These are phyloP conservation scores for Colletotrichum sp. DNA, from an alignment of 2,329 filamentous ascomycete genomes.

Conservation along the genomic window DNA sequence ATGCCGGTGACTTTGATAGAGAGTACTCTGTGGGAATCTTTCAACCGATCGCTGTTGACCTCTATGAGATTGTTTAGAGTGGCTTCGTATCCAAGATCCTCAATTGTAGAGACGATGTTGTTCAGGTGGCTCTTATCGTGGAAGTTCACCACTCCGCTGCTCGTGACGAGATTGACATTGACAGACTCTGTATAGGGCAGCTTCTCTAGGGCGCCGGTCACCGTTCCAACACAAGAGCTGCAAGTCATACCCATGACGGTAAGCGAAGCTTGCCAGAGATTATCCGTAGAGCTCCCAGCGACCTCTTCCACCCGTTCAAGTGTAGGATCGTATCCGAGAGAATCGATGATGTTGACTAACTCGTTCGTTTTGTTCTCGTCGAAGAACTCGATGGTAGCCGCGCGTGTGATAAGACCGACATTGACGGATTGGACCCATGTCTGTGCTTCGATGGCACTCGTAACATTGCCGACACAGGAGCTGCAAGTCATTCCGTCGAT, in stretches of 20 bases:
- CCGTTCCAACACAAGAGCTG: slow-evolving; percentile 68
- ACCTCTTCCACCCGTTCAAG: slow-evolving; percentile 56
- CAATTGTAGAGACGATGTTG: slow-evolving; percentile 40
- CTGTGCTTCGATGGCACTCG: slow-evolving; percentile 60
- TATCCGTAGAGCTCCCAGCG: slow-evolving; percentile 47
- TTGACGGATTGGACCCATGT: slow-evolving; percentile 62
- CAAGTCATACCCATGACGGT: slow-evolving; percentile 78
- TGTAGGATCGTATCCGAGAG: slow-evolving; percentile 70
- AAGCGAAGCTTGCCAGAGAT: slow-evolving; percentile 56
- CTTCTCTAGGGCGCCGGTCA: slow-evolving; percentile 60
- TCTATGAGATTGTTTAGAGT: slow-evolving; percentile 49
- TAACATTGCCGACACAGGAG: slow-evolving; percentile 70
- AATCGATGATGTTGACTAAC: slow-evolving; percentile 58
- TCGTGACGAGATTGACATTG: slow-evolving; percentile 63
- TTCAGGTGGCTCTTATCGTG: slow-evolving; percentile 19
- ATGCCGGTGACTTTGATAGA: slow-evolving; percentile 73
- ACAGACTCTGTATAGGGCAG: slow-evolving; percentile 54
- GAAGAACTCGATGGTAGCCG: slow-evolving; percentile 64
- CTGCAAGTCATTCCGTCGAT: slow-evolving; percentile 79
- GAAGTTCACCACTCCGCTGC: slow-evolving; percentile 62
- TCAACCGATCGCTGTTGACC: slow-evolving; percentile 29
- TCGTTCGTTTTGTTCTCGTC: slow-evolving; percentile 35
- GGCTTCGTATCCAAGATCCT: slow-evolving; percentile 64
- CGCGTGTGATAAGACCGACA: slow-evolving; percentile 72
- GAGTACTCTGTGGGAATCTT: slow-evolving; percentile 55